These are phyloP conservation scores for Calophaca sinica DNA, from an alignment of 306 rosid genomes.

Conservation along the genomic window DNA sequence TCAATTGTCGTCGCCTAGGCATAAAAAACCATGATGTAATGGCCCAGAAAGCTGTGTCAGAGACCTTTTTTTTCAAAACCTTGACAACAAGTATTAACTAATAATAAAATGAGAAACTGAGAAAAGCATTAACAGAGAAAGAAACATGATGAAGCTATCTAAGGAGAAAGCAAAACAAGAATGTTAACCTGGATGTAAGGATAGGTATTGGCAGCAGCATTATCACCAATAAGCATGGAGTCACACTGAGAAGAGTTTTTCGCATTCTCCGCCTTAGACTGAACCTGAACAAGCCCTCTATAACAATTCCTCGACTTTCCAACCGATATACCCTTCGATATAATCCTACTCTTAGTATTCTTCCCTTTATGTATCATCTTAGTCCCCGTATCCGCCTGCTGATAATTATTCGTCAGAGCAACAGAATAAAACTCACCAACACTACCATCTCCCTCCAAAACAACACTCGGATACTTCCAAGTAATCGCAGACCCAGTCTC, in stretches of 20 bases:
- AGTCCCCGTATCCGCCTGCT: conserved; percentile 93
- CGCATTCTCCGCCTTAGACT: conserved; percentile 85
- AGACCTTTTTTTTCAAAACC: no score
- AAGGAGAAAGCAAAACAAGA: conserved; percentile 2
- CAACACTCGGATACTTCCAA: conserved; percentile 95
- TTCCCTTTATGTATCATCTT: conserved; percentile 97
- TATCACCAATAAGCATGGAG: conserved; percentile 95
- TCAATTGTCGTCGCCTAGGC: no score
- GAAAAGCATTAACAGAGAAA: conserved; percentile 3
- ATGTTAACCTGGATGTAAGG: conserved; percentile 82
- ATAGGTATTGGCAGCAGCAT: conserved; percentile 91
- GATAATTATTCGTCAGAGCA: conserved; percentile 88
- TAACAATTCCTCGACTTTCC: conserved; percentile 90
- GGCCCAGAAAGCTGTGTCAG: no score
- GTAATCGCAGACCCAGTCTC: conserved; percentile 95
- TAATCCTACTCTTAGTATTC: conserved; percentile 89
- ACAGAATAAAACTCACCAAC: conserved; percentile 94
- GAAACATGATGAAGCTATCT: neutral
- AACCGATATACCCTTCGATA: conserved; percentile 89
- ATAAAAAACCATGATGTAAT: no score
- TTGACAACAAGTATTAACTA: neutral
- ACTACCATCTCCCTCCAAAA: conserved; percentile 90
- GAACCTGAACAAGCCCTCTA: conserved; percentile 94
- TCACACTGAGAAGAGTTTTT: conserved; percentile 90
- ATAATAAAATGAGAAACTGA: neutral